Evolutionary conservation across 1,284 basidiomycete species (phyloP).

Genomic region (Marasmius tenuissimus): DNA sequence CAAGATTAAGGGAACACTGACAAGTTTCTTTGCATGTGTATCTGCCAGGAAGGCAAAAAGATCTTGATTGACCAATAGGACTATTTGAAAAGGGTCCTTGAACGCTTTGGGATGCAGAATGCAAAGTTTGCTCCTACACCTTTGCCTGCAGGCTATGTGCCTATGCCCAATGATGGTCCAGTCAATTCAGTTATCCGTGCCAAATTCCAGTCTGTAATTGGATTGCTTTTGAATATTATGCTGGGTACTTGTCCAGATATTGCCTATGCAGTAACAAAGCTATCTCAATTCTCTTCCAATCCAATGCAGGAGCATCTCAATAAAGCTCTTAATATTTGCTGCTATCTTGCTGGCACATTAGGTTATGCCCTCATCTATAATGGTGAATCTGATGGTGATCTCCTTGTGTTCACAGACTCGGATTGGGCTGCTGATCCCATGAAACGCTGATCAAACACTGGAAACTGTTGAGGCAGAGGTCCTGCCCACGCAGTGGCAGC

Average conservation of each 20-base stretch:
- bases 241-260: constrained; percentile 32
- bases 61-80: neutral
- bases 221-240: constrained; percentile 28
- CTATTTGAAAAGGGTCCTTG: constrained; percentile 15
- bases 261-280: constrained; percentile 22
- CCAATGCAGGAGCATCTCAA: constrained; percentile 21
- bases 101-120: constrained; percentile 13
- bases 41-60: constrained; percentile 20
- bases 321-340: constrained; percentile 19
- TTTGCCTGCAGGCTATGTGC: neutral
- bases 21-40: no score
- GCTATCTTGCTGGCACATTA: constrained; percentile 22
- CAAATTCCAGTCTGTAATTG: constrained; percentile 26
- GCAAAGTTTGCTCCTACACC: constrained; percentile 5
- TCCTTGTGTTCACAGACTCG: constrained; percentile 21
- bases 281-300: constrained; percentile 21
- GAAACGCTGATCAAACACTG: constrained; percentile 18
- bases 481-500: no score
- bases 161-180: neutral
- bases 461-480: no score
- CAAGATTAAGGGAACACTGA: constrained; percentile 8
- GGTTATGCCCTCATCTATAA: constrained; percentile 22
- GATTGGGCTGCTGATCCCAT: constrained; percentile 25
- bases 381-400: constrained; percentile 2
- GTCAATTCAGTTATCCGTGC: constrained; percentile 4